Conservation (phyloP, 2,329 filamentous ascomycete species). For the Neopestalotiopsis sp. region DNA sequence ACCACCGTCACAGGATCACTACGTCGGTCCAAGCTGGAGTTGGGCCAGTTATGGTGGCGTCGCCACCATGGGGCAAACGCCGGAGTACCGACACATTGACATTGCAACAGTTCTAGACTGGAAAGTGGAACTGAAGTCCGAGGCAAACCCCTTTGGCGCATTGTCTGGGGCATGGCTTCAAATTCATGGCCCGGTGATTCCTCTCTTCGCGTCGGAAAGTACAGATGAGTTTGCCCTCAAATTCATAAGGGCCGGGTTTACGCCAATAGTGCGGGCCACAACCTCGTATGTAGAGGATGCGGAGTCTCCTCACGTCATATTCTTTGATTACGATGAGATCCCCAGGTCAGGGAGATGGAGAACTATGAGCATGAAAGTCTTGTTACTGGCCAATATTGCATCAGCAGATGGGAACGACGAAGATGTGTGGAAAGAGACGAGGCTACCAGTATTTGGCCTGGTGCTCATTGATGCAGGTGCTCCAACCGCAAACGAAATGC, state of each 20-base stretch:
- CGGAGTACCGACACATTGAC: neutral
- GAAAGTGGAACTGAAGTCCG: slow-evolving; percentile 21
- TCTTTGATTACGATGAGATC: neutral
- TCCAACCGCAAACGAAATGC: slow-evolving; percentile 7
- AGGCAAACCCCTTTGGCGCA: slow-evolving; percentile 25
- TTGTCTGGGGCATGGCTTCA: slow-evolving; percentile 24
- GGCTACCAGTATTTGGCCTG: neutral
- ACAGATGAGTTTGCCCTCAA: neutral
- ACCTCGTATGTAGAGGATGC: neutral
- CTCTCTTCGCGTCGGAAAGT: neutral
- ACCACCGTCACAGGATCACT: slow-evolving; percentile 16
- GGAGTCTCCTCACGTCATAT: accelerated
- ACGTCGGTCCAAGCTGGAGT: slow-evolving; percentile 28
- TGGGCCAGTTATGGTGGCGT: slow-evolving; percentile 26
- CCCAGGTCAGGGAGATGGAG: neutral
- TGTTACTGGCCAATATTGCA: neutral
- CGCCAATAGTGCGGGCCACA: neutral
- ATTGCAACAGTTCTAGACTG: slow-evolving; percentile 22
- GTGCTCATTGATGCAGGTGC: neutral
- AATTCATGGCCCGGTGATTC: slow-evolving; percentile 21
- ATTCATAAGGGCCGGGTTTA: neutral
- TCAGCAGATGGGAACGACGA: neutral
- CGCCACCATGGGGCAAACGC: neutral
- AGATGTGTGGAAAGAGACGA: neutral
- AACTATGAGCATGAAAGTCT: neutral